Conservation (phyloP, 495 filamentous ascomycete species). For the Lasiosphaeris hirsuta region DNA sequence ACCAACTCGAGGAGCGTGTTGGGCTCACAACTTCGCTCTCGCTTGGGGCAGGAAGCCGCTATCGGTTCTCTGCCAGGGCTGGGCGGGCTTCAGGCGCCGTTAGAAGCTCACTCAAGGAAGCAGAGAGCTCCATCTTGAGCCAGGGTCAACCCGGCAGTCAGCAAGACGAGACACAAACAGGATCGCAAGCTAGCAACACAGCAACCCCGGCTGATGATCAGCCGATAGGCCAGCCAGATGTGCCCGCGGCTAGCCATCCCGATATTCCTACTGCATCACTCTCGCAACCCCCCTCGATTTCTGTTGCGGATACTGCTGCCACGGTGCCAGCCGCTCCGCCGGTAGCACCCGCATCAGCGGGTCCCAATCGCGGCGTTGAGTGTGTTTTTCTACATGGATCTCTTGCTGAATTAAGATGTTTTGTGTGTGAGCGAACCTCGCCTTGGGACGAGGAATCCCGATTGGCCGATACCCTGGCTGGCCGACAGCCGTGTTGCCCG, state of each 20-base stretch:
- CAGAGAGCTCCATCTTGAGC: conserved; percentile 19
- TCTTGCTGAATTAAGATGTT: conserved; percentile 57
- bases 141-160: conserved; percentile 23
- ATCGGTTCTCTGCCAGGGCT: conserved; percentile 36
- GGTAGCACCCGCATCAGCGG: conserved; percentile 11
- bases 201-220: not conserved
- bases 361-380: conserved; percentile 48
- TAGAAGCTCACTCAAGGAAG: conserved; percentile 12
- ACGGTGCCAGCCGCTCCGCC: conserved; percentile 1
- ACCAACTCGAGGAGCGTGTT: conserved; percentile 62
- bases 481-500: conserved; percentile 60
- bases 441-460: conserved; percentile 57
- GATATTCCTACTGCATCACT: too few relatives aligned
- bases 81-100: conserved; percentile 16
- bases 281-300: not conserved
- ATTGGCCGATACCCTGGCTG: conserved; percentile 47
- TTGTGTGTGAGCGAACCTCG: conserved; percentile 55
- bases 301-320: not conserved
- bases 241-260: not conserved
- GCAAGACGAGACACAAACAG: not conserved
- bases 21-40: conserved; percentile 54
- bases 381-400: conserved; percentile 67
- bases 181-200: not conserved
- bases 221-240: not conserved
- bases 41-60: conserved; percentile 54